A percentile compares a stretch with the other conserved stretches of the same genome.
Conservation (phyloP, 768 basidiomycete genomes). For the Pleurotus salmoneostramineus region DNA sequence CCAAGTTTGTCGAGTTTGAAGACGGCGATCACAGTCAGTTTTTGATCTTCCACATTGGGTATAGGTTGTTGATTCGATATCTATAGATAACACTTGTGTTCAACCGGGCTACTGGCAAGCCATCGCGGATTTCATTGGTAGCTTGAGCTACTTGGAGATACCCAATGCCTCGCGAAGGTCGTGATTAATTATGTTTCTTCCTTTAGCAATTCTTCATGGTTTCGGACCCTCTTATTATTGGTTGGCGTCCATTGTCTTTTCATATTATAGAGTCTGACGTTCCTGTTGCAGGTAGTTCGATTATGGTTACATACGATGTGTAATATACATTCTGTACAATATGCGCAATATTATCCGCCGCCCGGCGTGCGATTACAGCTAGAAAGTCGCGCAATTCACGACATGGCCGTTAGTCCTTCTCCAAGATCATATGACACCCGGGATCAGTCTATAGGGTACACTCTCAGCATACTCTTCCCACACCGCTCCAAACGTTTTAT, state of each 20-base stretch:
- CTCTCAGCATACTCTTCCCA: conserved; percentile 8
- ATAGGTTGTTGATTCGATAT: not conserved
- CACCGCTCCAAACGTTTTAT: conserved; percentile 3
- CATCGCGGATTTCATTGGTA: conserved; percentile 44
- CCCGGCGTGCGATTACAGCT: not conserved
- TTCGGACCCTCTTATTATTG: not conserved
- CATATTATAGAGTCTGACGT: not conserved
- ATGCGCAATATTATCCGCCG: not conserved
- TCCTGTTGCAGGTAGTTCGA: not conserved
- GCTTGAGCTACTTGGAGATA: conserved; percentile 9
- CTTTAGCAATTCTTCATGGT: not conserved
- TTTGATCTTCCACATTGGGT: conserved; percentile 3
- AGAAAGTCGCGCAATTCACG: not conserved
- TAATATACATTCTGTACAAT: conserved; percentile 9
- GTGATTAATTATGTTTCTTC: not conserved
- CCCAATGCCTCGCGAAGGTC: not conserved
- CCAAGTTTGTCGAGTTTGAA: conserved; percentile 54
- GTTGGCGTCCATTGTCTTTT: not conserved
- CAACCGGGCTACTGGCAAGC: conserved; percentile 53
- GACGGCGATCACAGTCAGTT: conserved; percentile 50
- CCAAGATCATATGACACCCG: conserved; percentile 1
- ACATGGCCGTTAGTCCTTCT: not conserved
- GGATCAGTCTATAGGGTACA: conserved; percentile 3
- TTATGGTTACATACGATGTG: conserved; percentile 6
- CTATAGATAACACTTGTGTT: conserved; percentile 49